Conservation (phyloP, 495 filamentous ascomycete species). For the Glonium stellatum region DNA sequence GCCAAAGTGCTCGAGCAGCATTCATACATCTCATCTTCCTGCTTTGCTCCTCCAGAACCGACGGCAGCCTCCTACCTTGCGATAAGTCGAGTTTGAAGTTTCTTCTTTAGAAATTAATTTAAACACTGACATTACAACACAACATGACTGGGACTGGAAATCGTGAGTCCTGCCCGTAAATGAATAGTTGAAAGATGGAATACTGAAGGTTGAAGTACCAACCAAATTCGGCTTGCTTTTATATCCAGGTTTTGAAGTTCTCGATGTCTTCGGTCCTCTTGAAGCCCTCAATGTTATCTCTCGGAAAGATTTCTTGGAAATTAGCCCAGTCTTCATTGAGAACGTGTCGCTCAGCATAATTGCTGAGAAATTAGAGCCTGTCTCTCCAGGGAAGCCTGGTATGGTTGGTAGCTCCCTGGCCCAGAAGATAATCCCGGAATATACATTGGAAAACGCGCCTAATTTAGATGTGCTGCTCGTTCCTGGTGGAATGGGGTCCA, state of each 20-base stretch:
- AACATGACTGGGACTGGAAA: too few relatives aligned
- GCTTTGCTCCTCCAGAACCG: too few relatives aligned
- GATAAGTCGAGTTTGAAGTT: too few relatives aligned
- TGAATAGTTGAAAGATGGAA: too few relatives aligned
- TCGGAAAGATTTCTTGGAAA: constrained; percentile 28
- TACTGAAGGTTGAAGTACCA: too few relatives aligned
- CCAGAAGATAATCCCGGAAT: constrained; percentile 49
- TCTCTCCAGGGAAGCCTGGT: constrained; percentile 44
- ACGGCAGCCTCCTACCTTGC: too few relatives aligned
- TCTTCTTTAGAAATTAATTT: too few relatives aligned
- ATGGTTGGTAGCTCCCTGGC: constrained; percentile 11
- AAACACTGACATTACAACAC: too few relatives aligned
- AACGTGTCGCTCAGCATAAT: too few relatives aligned
- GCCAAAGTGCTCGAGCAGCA: too few relatives aligned
- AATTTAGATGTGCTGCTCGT: background rate
- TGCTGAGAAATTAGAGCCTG: constrained; percentile 21
- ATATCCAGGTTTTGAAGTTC: constrained; percentile 44
- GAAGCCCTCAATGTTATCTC: constrained; percentile 53
- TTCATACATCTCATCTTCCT: too few relatives aligned
- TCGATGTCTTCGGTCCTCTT: constrained; percentile 53
- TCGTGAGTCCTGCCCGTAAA: too few relatives aligned
- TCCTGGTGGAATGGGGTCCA: background rate
- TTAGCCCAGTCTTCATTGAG: constrained; percentile 40
- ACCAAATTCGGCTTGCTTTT: constrained; percentile 34
- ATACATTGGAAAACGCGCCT: constrained; percentile 45